Evolutionary conservation across 192 early-diverging fungal species (phyloP), one percentile per base, ranked within the genome.

Genomic region (Entomortierella beljakovae): DNA sequence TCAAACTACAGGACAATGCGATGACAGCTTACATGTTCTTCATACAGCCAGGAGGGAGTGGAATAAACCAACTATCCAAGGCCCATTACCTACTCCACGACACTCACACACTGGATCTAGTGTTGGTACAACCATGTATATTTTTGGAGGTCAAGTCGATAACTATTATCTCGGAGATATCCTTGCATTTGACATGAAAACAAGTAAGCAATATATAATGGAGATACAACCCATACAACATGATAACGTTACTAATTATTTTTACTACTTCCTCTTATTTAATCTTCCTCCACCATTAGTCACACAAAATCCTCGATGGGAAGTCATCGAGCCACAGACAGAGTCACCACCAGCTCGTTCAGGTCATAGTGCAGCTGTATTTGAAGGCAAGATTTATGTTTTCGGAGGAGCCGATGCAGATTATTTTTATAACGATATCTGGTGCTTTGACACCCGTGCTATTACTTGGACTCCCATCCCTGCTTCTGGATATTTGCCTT

Each of bases 401-500:
- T 89, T 89, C 67, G 86, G 86, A 57, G 88, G 88, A 31, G 81
- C 64, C 0, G 83, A 88, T 72, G 82, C 75, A 26, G 72, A 83
- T 22, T 70, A 70, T 32, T 83, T 83, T 37, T 86, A 83, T 51
- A 88, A 89, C 50, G 88, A 89, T 46, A 81, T 86, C 40, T 89
- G 88, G 88, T 82, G 79, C 28, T 86, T 83, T 63, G 88, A 89
- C 53, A 64, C 80, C 2, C 62, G 66, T 1, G 71, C 64, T 1
- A 56, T 70, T 23, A 68, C 64, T 1, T 89, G 88, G 88, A 58
- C 68, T 15, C 80, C 80, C 10, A 73, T 88, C 23, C 51, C 66
- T 31, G 81, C 83, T 23, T 80, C 77, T 0, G 83, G 86, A 40
- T 84, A 82, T 68, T 74, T 88, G 49, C 88, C 88, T 0, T 29